Base-by-base conservation (phyloP, 495 filamentous ascomycete species). In the Aspergillus saccharolyticus region DNA sequence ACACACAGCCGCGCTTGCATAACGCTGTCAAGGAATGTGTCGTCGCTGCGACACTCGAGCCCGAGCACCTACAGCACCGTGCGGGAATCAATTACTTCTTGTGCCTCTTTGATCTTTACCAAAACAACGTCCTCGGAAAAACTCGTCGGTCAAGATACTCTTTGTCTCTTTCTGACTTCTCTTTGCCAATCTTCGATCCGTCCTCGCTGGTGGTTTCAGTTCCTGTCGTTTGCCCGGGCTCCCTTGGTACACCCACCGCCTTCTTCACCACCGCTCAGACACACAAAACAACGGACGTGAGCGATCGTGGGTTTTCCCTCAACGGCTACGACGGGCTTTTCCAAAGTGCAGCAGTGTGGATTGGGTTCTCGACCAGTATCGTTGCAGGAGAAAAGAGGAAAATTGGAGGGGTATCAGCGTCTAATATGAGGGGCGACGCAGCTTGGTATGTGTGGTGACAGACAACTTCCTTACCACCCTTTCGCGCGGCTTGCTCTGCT, bases 1-100 rank as follows among this genome's bases (percentile, higher is more conserved):
- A 68, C 61, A 68, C 65, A 63, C 65, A 60, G 60, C 65, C 65
- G 65, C 61, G 63, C 65, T 63, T 68, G 65, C 63, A 65, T 65
- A 59, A 62, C 62, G 60, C 58, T 62, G 61, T 64, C 65, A 62
- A 68, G 59, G 63, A 63, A 67, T 57, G 62, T 63, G 60, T 60
- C 53, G 58, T 60, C 50, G 59, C 60, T 60, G 52, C 59, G 52
- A 60, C 62, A 55, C 30, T 64, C 51, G 45, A 63, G 57, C 60
- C 61, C 61, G 65, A 63, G 56, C 62, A 58, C 60, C 53, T 60
- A 57, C 48, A 51, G 53, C 53, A 55, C 54, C 65, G 65, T 64
- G 59, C 58, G 56, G 56, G 53, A 58, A 43, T 58, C 52, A 22
- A 30, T 57, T 43, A 52, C 59, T 53, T 43, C 48, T 54, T 52